Conservation (phyloP, 2,329 filamentous ascomycete genomes). For the Chrysosporium queenslandicum region DNA sequence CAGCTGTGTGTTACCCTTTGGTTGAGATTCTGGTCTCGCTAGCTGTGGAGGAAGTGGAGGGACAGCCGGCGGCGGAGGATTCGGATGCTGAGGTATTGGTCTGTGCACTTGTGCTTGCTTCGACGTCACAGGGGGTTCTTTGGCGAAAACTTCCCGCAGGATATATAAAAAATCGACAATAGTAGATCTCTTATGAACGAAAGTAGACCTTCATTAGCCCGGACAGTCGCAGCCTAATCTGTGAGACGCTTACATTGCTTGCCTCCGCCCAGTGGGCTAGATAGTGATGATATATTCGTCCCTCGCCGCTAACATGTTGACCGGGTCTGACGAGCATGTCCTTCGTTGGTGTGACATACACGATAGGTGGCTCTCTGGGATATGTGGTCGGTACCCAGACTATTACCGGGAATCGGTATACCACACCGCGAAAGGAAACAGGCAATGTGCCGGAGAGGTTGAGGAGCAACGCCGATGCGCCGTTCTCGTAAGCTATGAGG, state of each 20-base stretch:
- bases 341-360: conserved; percentile 79
- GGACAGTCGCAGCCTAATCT: background rate
- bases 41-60: conserved; percentile 62
- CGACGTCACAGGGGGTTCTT: conserved; percentile 83
- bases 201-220: conserved; percentile 11
- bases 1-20: conserved; percentile 34
- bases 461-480: conserved; percentile 73
- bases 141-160: conserved; percentile 77
- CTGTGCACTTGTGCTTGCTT: conserved; percentile 43
- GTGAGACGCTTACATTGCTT: conserved; percentile 65
- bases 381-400: conserved; percentile 92
- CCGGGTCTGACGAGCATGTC: conserved; percentile 84
- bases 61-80: conserved; percentile 51
- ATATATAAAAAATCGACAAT: conserved; percentile 73
- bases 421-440: conserved; percentile 78
- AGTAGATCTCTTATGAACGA: conserved; percentile 57
- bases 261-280: conserved; percentile 79
- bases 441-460: conserved; percentile 80
- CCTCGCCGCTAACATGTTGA: conserved; percentile 89
- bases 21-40: conserved; percentile 29
- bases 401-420: conserved; percentile 82
- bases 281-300: conserved; percentile 91
- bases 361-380: conserved; percentile 71
- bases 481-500: conserved; percentile 70
- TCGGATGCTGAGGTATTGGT: conserved; percentile 27